Percentiles rank a stretch among this genome's conserved stretches.
Evolutionary conservation across 1,284 basidiomycete species (phyloP).

Genomic region (Puccinia sorghi): DNA sequence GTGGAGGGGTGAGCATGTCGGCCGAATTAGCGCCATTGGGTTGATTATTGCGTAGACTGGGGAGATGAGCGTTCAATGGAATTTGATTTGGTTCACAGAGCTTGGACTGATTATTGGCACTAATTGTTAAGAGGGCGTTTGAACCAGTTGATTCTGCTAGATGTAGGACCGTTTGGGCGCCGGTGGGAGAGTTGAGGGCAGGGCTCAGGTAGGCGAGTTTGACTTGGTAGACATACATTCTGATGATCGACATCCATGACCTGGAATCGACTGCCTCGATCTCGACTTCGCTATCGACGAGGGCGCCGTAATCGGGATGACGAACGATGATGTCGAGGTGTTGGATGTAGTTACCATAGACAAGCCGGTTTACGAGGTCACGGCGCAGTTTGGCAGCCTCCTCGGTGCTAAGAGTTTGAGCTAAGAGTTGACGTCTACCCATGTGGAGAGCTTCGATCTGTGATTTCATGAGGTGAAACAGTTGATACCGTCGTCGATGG

Average conservation of each 20-base stretch:
- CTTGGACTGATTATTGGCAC: conserved; percentile 57
- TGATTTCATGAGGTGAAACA: conserved; percentile 81
- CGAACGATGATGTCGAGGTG: conserved; percentile 92
- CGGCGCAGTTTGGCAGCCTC: conserved; percentile 79
- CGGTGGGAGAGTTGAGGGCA: conserved; percentile 71
- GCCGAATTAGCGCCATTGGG: conserved; percentile 4
- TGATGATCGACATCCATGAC: conserved; percentile 63
- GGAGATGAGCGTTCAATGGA: conserved; percentile 51
- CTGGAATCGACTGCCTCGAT: conserved; percentile 62
- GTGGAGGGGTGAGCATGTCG: conserved; percentile 23
- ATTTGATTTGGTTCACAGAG: conserved; percentile 49
- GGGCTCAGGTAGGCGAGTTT: conserved; percentile 61
- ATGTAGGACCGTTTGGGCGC: conserved; percentile 55
- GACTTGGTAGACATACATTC: conserved; percentile 84
- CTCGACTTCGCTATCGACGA: conserved; percentile 72
- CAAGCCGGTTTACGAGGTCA: conserved; percentile 83
- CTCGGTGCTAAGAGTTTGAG: conserved; percentile 81
- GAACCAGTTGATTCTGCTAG: conserved; percentile 31
- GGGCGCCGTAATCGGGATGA: conserved; percentile 83
- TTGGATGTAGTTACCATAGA: conserved; percentile 86
- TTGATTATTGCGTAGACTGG: conserved; percentile 40
- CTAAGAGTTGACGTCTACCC: conserved; percentile 80
- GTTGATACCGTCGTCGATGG: conserved; percentile 79
- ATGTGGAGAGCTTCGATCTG: conserved; percentile 89
- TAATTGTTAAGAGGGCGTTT: conserved; percentile 33